A percentile compares a stretch with the other conserved stretches of the same genome.
Conservation (phyloP, 495 filamentous ascomycete genomes). For the Talaromyces trachyspermus region DNA sequence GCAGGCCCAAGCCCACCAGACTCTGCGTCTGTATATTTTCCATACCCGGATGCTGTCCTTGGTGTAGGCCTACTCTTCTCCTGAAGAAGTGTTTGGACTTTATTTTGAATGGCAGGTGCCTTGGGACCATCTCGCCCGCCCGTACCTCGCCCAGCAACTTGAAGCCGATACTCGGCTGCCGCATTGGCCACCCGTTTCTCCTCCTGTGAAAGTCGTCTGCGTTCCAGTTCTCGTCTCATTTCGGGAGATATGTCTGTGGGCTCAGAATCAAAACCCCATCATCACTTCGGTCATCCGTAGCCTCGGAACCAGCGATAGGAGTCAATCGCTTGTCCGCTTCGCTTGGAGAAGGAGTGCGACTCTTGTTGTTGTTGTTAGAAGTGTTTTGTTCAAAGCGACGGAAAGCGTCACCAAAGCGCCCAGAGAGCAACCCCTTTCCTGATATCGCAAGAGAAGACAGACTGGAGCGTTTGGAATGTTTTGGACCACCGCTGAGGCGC, state of each 20-base stretch:
- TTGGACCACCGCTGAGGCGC: slow-evolving; percentile 51
- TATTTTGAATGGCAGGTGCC: slow-evolving; percentile 79
- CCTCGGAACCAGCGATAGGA: slow-evolving; percentile 70
- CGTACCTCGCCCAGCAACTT: slow-evolving; percentile 57
- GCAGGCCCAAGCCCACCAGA: slow-evolving; percentile 30
- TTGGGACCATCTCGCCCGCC: slow-evolving; percentile 35
- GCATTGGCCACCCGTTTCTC: slow-evolving; percentile 88
- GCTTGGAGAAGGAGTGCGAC: slow-evolving; percentile 40
- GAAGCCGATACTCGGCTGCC: slow-evolving; percentile 81
- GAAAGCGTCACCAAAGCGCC: slow-evolving; percentile 94
- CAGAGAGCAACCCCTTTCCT: slow-evolving; percentile 77
- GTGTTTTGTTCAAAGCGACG: slow-evolving; percentile 74
- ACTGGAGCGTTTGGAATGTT: slow-evolving; percentile 75
- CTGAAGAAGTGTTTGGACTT: slow-evolving; percentile 78
- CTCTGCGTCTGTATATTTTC: slow-evolving; percentile 61
- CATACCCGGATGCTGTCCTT: slow-evolving; percentile 83
- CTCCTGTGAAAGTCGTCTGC: slow-evolving; percentile 74
- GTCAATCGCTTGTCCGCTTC: slow-evolving; percentile 46
- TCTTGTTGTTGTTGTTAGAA: slow-evolving; percentile 35
- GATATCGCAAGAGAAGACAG: slow-evolving; percentile 67
- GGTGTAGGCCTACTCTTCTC: slow-evolving; percentile 59
- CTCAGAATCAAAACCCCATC: slow-evolving; percentile 52
- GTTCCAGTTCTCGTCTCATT: slow-evolving; percentile 83
- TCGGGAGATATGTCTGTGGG: slow-evolving; percentile 76
- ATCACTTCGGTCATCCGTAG: slow-evolving; percentile 61